Evolutionary conservation across 768 basidiomycete species (phyloP), one percentile per base, ranked within the genome.

Genomic region (Mycena latifolia): DNA sequence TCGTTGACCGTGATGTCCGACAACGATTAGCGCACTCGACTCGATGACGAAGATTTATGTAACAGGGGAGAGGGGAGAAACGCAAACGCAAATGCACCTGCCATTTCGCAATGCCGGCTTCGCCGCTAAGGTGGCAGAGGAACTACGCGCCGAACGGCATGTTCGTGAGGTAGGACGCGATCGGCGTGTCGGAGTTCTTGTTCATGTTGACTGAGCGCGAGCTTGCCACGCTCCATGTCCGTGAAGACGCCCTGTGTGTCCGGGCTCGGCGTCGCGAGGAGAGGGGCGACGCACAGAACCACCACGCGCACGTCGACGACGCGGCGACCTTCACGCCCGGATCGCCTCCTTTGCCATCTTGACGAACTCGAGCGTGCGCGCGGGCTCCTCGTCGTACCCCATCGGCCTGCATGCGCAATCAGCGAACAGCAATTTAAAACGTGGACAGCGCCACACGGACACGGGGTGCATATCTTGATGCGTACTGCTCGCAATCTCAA

Each of bases 381-480:
- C 69, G 27, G 86, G 75, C 69, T 86, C 85, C 72, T 87, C 86
- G 65, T 86, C 86, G 64, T 85, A 87, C 24, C 77, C 75, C 59
- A 87, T 77, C 1, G 79, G 79, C 8, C 83, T 84, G 47, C 17
- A 41, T 12, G 54, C 15, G 11, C 14, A 22, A 5, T n/a, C 18
- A n/a, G 52, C 33, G 64, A n/a, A n/a, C 37, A 59, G 62, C 9
- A 27, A 14, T 6, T 14, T 35, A 7, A 35, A 7, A 35, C 33
- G 6, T 14, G 33, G 8, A n/a, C 8, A 35, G 14, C 33, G n/a
- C n/a, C 12, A 3, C n/a, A 70, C 78, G 41, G 72, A 83, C 82
- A 65, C 67, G 3, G 86, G 85, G 70, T 87, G 86, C 85, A 87
- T 87, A 66, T 87, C 86, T 72, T 84, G 83, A 69, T 87, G 86